Evolutionary conservation across 257 asterid species (phyloP).

Genomic region (Nicotiana tomentosiformis): DNA sequence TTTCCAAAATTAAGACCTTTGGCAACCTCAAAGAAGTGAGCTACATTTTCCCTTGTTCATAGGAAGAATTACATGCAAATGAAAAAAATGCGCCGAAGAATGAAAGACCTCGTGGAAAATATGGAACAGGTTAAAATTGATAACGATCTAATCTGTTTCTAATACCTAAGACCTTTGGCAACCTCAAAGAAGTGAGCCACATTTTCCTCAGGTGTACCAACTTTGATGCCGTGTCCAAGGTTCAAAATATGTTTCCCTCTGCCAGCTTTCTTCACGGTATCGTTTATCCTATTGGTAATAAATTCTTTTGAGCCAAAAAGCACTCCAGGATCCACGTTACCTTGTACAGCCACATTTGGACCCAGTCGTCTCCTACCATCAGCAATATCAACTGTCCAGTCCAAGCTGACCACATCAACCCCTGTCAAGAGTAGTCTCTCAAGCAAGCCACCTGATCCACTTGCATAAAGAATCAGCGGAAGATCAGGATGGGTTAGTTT

Average conservation of each 20-base stretch:
- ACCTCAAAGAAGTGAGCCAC: conserved; percentile 98
- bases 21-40: conserved; percentile 95
- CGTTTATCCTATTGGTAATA: conserved; percentile 74
- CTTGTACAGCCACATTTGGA: conserved; percentile 78
- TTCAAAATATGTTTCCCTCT: conserved; percentile 86
- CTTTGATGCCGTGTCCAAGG: conserved; percentile 95
- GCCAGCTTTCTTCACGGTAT: conserved; percentile 89
- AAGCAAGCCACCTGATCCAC: conserved; percentile 97
- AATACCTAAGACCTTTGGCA: conserved; percentile 83
- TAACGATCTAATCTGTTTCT: conserved; percentile 7
- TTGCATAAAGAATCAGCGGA: conserved; percentile 81
- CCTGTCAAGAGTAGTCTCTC: conserved; percentile 93
- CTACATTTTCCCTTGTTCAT: conserved; percentile 56
- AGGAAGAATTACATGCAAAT: not conserved
- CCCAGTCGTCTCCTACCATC: conserved; percentile 89
- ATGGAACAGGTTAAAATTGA: not conserved
- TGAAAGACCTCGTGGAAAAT: conserved; percentile 15
- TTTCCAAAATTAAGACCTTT: conserved; percentile 65
- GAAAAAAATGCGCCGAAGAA: conserved; percentile 9
- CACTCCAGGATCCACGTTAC: conserved; percentile 94
- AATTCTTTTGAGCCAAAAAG: conserved; percentile 95
- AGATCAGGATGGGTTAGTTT: conserved; percentile 74
- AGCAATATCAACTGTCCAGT: conserved; percentile 98
- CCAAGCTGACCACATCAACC: conserved; percentile 91
- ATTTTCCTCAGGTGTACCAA: conserved; percentile 97